A percentile compares a stretch with the other conserved stretches of the same genome.
Evolutionary conservation across 1,284 basidiomycete genomes (phyloP).

Genomic region (Mycena sp.): DNA sequence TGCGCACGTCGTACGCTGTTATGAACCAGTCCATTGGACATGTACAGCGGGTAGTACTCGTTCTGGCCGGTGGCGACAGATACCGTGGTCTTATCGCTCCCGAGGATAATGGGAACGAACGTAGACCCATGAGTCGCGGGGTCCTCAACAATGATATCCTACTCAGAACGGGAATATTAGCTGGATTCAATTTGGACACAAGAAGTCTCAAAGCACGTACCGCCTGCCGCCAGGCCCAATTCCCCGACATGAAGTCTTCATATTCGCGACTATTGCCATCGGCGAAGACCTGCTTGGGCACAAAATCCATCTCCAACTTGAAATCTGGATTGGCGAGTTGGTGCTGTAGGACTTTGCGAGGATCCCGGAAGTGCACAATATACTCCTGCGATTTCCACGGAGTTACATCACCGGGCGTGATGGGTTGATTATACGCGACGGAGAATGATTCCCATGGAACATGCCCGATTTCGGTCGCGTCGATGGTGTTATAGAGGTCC

Average conservation of each 20-base stretch:
- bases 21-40: too few relatives aligned
- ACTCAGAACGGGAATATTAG: background rate
- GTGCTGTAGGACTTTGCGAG: too few relatives aligned
- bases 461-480: background rate
- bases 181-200: background rate
- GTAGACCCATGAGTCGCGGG: too few relatives aligned
- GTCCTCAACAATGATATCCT: too few relatives aligned
- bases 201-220: conserved; percentile 36
- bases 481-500: conserved; percentile 8
- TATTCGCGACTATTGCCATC: conserved; percentile 31
- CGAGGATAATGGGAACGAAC: too few relatives aligned
- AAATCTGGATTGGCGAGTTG: too few relatives aligned
- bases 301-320: conserved; percentile 39
- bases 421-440: background rate
- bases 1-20: too few relatives aligned
- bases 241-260: conserved; percentile 47
- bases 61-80: too few relatives aligned
- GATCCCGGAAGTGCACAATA: conserved; percentile 49
- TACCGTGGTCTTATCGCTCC: too few relatives aligned
- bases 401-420: background rate
- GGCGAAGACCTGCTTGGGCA: conserved; percentile 36
- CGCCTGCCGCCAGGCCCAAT: too few relatives aligned
- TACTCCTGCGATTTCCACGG: conserved; percentile 46
- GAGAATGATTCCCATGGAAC: background rate
- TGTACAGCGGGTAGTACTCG: too few relatives aligned